phyloP scores from a whole-genome alignment of 306 rosid species.

The Casuarina equisetifolia region DNA sequence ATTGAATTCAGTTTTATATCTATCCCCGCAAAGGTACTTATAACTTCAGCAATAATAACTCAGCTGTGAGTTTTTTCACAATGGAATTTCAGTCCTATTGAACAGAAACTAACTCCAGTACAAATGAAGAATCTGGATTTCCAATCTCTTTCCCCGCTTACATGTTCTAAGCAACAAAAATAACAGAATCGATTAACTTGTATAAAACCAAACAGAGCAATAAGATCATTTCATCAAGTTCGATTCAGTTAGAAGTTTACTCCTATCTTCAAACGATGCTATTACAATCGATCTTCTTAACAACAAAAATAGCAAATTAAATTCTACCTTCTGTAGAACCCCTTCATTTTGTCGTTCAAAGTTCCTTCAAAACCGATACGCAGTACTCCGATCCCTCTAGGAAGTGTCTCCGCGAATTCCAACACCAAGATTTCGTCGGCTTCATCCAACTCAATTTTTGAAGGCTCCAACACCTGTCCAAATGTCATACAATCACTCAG shows the following conservation, averaged over 20 bases:
- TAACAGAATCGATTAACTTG: neutral
- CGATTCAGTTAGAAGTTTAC: too few relatives aligned
- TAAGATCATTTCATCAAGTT: neutral
- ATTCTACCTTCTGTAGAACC: slow-evolving; percentile 1
- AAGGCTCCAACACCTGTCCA: slow-evolving; percentile 67
- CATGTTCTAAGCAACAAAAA: too few relatives aligned
- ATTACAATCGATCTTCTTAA: neutral
- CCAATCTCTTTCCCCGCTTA: neutral
- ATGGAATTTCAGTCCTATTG: too few relatives aligned
- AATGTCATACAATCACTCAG: slow-evolving; percentile 3
- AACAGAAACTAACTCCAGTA: too few relatives aligned
- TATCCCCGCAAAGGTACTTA: too few relatives aligned
- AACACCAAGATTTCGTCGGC: slow-evolving; percentile 72
- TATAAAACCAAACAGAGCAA: neutral
- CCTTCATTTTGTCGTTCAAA: slow-evolving; percentile 38
- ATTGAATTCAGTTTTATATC: too few relatives aligned
- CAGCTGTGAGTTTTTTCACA: too few relatives aligned
- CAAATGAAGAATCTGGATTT: neutral
- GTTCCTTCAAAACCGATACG: slow-evolving; percentile 64
- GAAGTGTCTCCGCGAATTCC: slow-evolving; percentile 67
- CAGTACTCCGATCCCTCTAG: slow-evolving; percentile 64
- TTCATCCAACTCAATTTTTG: slow-evolving; percentile 52
- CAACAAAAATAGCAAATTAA: neutral
- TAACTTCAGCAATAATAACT: too few relatives aligned
- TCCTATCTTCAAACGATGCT: neutral